Evolutionary conservation across 352 stramenopile species (phyloP).

Genomic region (Phytophthora sp.): DNA sequence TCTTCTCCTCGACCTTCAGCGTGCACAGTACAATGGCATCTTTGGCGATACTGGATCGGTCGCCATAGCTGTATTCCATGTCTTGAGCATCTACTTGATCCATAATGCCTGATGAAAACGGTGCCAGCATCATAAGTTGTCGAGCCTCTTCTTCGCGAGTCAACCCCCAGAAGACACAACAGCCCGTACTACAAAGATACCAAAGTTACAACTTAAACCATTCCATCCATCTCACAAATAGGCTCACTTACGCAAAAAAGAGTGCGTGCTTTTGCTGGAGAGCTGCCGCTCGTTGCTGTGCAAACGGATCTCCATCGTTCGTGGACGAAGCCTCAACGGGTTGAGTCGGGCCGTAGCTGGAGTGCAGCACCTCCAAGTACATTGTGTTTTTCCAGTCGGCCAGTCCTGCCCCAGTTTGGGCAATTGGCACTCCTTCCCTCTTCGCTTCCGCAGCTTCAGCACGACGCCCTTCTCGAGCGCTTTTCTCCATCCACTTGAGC

Average conservation of each 20-base stretch:
- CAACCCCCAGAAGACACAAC: constrained; percentile 75
- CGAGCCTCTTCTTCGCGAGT: constrained; percentile 57
- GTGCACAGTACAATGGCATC: constrained; percentile 85
- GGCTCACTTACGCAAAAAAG: constrained; percentile 62
- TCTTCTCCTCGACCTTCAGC: constrained; percentile 80
- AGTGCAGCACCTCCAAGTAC: constrained; percentile 78
- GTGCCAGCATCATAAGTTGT: constrained; percentile 52
- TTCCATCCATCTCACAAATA: neutral
- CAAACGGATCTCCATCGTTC: constrained; percentile 3
- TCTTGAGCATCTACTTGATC: constrained; percentile 63
- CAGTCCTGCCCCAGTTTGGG: constrained; percentile 5
- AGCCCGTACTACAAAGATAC: constrained; percentile 51
- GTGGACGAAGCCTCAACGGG: neutral
- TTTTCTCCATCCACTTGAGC: constrained; percentile 68
- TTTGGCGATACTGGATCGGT: constrained; percentile 61
- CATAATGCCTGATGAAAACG: constrained; percentile 56
- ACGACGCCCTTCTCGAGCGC: constrained; percentile 19
- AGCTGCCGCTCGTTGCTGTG: constrained; percentile 7
- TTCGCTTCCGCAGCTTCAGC: constrained; percentile 9
- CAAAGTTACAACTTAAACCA: constrained; percentile 6
- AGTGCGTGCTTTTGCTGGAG: constrained; percentile 68
- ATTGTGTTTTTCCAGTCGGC: constrained; percentile 66
- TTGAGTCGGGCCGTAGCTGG: constrained; percentile 26
- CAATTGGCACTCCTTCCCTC: neutral
- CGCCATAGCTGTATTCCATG: constrained; percentile 68